Base-by-base conservation (phyloP, 176 grass and related monocot species). In the Zea luxurians region DNA sequence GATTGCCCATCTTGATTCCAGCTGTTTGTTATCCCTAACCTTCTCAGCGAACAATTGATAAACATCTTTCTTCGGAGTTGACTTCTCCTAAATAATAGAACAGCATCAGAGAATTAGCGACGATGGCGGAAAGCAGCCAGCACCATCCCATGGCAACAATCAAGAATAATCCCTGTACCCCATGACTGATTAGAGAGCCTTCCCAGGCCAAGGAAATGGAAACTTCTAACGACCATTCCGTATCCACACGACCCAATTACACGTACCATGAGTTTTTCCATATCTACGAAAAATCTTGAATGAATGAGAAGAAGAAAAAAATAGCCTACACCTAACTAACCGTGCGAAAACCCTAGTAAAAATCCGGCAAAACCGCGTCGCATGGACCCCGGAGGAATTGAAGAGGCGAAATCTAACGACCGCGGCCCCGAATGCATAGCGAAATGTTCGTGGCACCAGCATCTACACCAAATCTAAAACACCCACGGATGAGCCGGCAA, bases 1-100 rank as follows among this genome's bases (percentile, higher is more conserved):
- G 48, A 99, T 92, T 75, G 96, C 96, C 96, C 96, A 99, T 88
- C 96, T 88, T 4, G 96, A 99, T 82, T 91, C 88, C 47, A 99
- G 85, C 21, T 99, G 92, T 70, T 93, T 99, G 76, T 99, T 99
- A 85, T 99, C 96, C 83, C 96, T 92, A 82, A 98, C 96, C 88
- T 95, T 98, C 82, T 98, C 96, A 35, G 96, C 92, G 55, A 98
- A 98, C 57, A 94, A 68, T 59, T 95, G 90, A 78, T 92, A 98
- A 46, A 92, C 77, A 85, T 98, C 96, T 83, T 98, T 98, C 20
- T 85, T 90, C 21, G 82, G 84, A 86, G 78, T 83, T 62, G 83
- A 64, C 74, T 95, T 89, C 81, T 92, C 87, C 87, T 89, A 66
- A 40, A 86, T n/a, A 42, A 74, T 61, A 71, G 17, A 80, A 65